Evolutionary conservation across 306 rosid species (phyloP).

Genomic region (Vigna angularis): DNA sequence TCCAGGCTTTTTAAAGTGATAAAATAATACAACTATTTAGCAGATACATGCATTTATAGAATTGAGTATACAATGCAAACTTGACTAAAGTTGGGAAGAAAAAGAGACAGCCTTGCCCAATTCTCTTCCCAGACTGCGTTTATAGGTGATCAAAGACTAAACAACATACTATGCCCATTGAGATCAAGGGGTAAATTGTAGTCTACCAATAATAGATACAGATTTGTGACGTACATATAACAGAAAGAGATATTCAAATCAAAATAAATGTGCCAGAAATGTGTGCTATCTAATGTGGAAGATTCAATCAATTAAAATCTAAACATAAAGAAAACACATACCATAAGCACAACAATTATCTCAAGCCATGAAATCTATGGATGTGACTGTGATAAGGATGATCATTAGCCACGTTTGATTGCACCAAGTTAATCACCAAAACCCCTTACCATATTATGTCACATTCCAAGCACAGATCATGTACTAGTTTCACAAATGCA

Average conservation of each 20-base stretch:
- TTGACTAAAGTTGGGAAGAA: background rate
- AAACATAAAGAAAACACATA: conserved; percentile 8
- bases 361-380: conserved; percentile 23
- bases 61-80: conserved; percentile 2
- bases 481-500: conserved; percentile 1
- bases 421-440: conserved; percentile 34
- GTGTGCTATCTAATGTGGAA: background rate
- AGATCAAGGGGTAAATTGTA: conserved; percentile 2
- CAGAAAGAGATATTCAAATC: conserved; percentile 1
- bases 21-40: conserved; percentile 23
- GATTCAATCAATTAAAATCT: conserved; percentile 17
- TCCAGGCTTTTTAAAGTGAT: conserved; percentile 27
- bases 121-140: background rate
- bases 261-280: conserved; percentile 13
- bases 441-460: conserved; percentile 16
- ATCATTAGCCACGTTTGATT: conserved; percentile 23
- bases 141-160: conserved; percentile 12
- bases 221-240: background rate
- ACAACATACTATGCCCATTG: conserved; percentile 2
- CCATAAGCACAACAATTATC: conserved; percentile 14
- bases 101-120: conserved; percentile 1
- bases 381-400: conserved; percentile 16
- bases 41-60: conserved; percentile 34
- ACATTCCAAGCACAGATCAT: conserved; percentile 25
- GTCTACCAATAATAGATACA: conserved; percentile 7